Conservation (phyloP, 1,139 yeast species). For the Debaryomyces sp. region DNA sequence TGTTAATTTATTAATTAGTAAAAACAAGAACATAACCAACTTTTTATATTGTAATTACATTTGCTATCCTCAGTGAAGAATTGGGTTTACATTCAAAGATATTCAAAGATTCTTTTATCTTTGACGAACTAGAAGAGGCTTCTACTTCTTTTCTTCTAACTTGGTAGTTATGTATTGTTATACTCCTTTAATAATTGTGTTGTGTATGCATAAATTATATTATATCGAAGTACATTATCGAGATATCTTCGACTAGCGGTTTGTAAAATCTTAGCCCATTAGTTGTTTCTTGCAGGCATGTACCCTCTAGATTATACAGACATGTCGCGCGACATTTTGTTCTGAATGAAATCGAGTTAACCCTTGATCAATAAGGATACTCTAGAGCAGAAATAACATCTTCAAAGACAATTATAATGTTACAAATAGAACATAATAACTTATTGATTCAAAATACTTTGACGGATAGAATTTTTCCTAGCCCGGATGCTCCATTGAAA, state of each 20-base stretch:
- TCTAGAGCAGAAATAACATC: neutral
- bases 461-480: conserved; percentile 38
- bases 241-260: too few species aligned
- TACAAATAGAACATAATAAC: conserved; percentile 49
- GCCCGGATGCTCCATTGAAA: conserved; percentile 35
- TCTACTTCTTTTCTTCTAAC: neutral
- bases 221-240: neutral
- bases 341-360: neutral
- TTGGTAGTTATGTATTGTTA: neutral
- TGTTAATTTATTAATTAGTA: neutral
- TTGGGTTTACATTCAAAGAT: neutral
- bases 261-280: too few species aligned
- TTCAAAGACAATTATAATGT: conserved; percentile 26
- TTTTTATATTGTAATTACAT: neutral
- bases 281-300: too few species aligned
- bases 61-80: neutral
- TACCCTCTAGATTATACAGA: neutral
- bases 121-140: neutral
- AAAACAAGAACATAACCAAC: neutral
- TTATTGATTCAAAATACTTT: conserved; percentile 46
- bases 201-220: neutral
- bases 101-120: neutral
- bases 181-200: neutral
- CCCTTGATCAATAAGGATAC: neutral
- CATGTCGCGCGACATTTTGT: conserved; percentile 7